Conservation (phyloP, 2,329 filamentous ascomycete species). For the Colletotrichum filicis region DNA sequence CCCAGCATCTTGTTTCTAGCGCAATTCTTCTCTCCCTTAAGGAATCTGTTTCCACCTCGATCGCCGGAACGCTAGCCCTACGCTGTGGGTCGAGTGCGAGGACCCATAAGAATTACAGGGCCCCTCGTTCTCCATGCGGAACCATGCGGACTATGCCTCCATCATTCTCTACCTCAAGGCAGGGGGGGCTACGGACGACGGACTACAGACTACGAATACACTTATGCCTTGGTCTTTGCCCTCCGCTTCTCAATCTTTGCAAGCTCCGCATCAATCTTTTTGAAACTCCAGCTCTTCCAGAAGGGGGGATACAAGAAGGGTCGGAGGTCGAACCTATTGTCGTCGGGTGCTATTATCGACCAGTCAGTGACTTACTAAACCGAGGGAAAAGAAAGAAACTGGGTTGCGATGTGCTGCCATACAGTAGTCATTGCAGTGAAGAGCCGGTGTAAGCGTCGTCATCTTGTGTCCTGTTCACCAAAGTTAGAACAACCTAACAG, state of each 20-base stretch:
- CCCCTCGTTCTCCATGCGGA: too few relatives aligned
- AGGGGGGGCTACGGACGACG: too few relatives aligned
- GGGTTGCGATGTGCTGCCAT: background rate
- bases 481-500: background rate
- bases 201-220: background rate
- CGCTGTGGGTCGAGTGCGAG: background rate
- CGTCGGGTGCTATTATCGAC: conserved; percentile 39
- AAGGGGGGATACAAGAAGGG: conserved; percentile 45
- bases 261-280: conserved; percentile 51
- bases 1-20: background rate
- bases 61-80: background rate
- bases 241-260: conserved; percentile 44
- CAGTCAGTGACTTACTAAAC: background rate
- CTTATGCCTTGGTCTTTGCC: conserved; percentile 16
- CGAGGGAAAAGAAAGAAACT: background rate
- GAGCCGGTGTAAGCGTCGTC: conserved; percentile 33
- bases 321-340: conserved; percentile 42
- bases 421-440: conserved; percentile 37
- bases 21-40: background rate
- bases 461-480: conserved; percentile 32
- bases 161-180: too few relatives aligned
- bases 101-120: background rate
- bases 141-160: too few relatives aligned
- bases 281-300: conserved; percentile 49
- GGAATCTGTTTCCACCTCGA: background rate